Evolutionary conservation across 1,284 basidiomycete genomes (phyloP).

Genomic region (Tremellales sp.): DNA sequence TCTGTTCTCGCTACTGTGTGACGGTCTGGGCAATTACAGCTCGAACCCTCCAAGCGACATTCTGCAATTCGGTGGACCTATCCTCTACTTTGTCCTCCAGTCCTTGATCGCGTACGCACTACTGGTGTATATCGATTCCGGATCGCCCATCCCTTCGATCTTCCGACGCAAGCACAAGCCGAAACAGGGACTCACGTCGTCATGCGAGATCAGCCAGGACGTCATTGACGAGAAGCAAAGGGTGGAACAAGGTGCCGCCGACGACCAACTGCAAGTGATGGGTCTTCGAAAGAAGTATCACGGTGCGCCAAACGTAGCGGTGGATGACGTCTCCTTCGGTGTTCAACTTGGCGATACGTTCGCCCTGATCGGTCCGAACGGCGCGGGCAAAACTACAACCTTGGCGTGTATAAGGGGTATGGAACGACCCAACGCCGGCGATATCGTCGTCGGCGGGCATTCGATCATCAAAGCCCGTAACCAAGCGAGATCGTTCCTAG

Average conservation of each 20-base stretch:
- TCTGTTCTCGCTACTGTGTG: slow-evolving; percentile 68
- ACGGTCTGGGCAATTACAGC: slow-evolving; percentile 56
- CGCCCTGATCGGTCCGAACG: slow-evolving; percentile 72
- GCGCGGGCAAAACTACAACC: slow-evolving; percentile 70
- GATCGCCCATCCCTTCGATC: slow-evolving; percentile 51
- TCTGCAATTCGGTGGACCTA: slow-evolving; percentile 65
- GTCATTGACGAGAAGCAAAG: slow-evolving; percentile 57
- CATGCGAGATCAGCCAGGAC: slow-evolving; percentile 42
- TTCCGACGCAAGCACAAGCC: slow-evolving; percentile 5
- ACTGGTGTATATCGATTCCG: slow-evolving; percentile 62
- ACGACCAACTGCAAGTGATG: slow-evolving; percentile 62
- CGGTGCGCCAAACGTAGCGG: slow-evolving; percentile 54
- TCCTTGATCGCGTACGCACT: slow-evolving; percentile 56
- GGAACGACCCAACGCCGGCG: slow-evolving; percentile 60
- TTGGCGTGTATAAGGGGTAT: slow-evolving; percentile 33
- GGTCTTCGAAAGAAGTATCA: slow-evolving; percentile 63
- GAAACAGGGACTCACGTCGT: background rate
- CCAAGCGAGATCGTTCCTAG: slow-evolving; percentile 57
- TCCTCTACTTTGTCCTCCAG: slow-evolving; percentile 65
- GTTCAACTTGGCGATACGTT: slow-evolving; percentile 63
- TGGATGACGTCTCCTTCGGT: slow-evolving; percentile 68
- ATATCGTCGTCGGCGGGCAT: slow-evolving; percentile 61
- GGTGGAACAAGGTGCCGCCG: slow-evolving; percentile 49
- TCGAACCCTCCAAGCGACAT: slow-evolving; percentile 56
- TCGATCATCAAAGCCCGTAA: slow-evolving; percentile 62